Conservation (phyloP, 345 rosid genomes). For the Acer saccharum region DNA sequence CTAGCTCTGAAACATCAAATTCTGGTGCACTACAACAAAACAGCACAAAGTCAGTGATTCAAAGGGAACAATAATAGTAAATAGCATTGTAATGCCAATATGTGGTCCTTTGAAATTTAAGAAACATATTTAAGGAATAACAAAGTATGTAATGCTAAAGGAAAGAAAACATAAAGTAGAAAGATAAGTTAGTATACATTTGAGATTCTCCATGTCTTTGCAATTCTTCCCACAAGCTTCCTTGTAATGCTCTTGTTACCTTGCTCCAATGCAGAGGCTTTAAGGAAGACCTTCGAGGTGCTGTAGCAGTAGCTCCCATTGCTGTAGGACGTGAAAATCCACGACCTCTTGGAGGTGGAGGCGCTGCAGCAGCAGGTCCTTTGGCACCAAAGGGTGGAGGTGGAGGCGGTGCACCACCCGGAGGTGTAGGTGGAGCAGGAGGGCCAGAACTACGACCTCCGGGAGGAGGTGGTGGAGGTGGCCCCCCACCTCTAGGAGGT, state of each 20-base stretch:
- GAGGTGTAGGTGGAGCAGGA: conserved; percentile 68
- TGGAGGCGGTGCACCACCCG: conserved; percentile 75
- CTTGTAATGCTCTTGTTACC: conserved; percentile 94
- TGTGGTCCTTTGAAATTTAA: background rate
- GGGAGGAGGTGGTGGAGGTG: conserved; percentile 47
- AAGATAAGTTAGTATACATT: conserved; percentile 49
- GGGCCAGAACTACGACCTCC: conserved; percentile 62
- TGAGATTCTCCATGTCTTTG: conserved; percentile 91
- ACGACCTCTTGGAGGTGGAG: conserved; percentile 89
- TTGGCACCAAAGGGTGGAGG: conserved; percentile 67
- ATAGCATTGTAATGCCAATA: conserved; percentile 7
- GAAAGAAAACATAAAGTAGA: conserved; percentile 16
- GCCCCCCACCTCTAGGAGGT: background rate
- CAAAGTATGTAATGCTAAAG: conserved; percentile 4
- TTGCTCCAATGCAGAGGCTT: conserved; percentile 99
- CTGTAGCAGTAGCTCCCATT: conserved; percentile 26
- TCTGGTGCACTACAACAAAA: conserved; percentile 64
- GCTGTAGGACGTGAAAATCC: conserved; percentile 57
- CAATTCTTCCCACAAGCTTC: conserved; percentile 99
- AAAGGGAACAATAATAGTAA: conserved; percentile 13
- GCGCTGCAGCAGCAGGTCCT: conserved; percentile 55
- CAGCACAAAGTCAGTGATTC: conserved; percentile 18
- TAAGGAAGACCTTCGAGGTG: conserved; percentile 74
- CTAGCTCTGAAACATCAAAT: conserved; percentile 93
- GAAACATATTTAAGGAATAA: conserved; percentile 11